Conservation (phyloP, 257 asterid species). For the Cynanchum wilfordii region DNA sequence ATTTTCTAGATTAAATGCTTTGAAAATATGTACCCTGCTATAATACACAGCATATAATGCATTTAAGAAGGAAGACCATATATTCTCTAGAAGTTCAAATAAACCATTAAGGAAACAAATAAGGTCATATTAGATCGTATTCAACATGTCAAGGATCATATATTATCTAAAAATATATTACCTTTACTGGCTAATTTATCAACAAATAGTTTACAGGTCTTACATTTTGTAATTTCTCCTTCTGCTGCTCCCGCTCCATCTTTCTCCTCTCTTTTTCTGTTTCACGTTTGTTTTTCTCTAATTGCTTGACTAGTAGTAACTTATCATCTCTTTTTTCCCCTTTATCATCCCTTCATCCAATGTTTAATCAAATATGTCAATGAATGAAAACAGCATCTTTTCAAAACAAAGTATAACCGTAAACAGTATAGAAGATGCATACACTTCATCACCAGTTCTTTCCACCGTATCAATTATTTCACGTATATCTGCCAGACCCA, state of each 20-base stretch:
- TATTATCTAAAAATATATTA: neutral
- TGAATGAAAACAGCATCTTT: conserved; percentile 15
- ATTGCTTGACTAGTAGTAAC: conserved; percentile 49
- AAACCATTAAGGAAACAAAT: neutral
- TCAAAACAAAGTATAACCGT: conserved; percentile 14
- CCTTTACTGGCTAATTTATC: neutral
- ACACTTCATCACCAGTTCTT: conserved; percentile 59
- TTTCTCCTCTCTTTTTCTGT: conserved; percentile 71
- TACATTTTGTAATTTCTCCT: conserved; percentile 72
- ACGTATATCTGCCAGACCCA: conserved; percentile 70
- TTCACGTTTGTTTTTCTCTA: conserved; percentile 70
- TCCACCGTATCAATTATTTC: conserved; percentile 42
- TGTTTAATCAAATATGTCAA: conserved; percentile 17
- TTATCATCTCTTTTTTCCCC: conserved; percentile 51
- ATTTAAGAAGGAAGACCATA: neutral
- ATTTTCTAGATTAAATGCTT: neutral
- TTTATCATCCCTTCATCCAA: conserved; percentile 69
- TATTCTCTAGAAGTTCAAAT: neutral
- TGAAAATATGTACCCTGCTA: neutral
- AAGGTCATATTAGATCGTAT: neutral
- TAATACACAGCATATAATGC: neutral
- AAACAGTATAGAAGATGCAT: conserved; percentile 24
- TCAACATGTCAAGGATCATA: neutral
- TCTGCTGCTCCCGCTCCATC: conserved; percentile 58
- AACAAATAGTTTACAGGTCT: conserved; percentile 15